Evolutionary conservation across 2,329 filamentous ascomycete genomes (phyloP), one percentile per base, ranked within the genome.

Genomic region (Fusarium xylarioides): DNA sequence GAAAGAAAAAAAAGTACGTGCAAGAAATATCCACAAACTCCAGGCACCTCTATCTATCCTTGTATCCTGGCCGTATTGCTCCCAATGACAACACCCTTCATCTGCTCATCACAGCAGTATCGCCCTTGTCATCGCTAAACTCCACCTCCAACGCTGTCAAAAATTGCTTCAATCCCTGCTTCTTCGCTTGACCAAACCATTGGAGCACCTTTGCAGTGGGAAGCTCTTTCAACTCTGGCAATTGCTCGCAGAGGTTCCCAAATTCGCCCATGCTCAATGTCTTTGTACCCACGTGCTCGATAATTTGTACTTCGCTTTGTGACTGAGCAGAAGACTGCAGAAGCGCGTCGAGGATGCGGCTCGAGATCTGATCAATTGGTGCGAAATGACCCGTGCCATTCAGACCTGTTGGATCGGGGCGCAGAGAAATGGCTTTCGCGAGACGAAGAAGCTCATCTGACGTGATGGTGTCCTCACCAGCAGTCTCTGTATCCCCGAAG

Each of bases 211-310:
- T 55, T 28, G 38, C 23, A 23, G 59, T 62, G 7, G 59, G 59
- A 5, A 62, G 59, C 38, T 56, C 42, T 6, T 57, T 57, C 18
- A 62, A 26, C 15, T 46, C 59, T 57, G 59, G 50, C 6, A 57
- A 18, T 26, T 57, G 35, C 21, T 57, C 50, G 9, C 59, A 62
- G 1, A 62, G 38, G 26, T 18, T 35, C 1, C 38, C 59, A 7
- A 62, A 62, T n/a, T 62, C 59, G 2, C 35, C 59, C 52, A 62
- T 62, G 21, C 59, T 62, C 4, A 62, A 43, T 16, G 47, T 58
- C 2, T 57, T 62, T 2, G 38, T 62, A 3, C 50, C 59, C 9
- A 23, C 59, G n/a, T 62, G 50, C 1, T 57, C 32, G 1, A 62
- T 26, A 7, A 62, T 7, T 5, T 23, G 1, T 2, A 23, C n/a